These are phyloP conservation scores for Chimonanthus salicifolius DNA, from an alignment of 164 flowering plant genomes.

Conservation along the genomic window DNA sequence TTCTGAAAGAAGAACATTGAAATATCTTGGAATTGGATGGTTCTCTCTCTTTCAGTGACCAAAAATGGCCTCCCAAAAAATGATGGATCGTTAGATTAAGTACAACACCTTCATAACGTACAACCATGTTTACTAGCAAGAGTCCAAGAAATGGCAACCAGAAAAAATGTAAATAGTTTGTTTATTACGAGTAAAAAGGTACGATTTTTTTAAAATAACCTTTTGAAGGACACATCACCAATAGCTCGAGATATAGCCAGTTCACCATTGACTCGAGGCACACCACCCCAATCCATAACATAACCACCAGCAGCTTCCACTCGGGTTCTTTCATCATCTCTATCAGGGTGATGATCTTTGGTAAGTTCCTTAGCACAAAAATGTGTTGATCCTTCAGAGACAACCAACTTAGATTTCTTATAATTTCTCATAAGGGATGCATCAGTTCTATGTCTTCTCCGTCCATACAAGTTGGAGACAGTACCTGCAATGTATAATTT, in stretches of 20 bases:
- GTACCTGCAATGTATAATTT: constrained; percentile 54
- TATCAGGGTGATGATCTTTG: constrained; percentile 89
- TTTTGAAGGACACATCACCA: constrained; percentile 77
- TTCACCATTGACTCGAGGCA: constrained; percentile 84
- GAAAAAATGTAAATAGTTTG: not conserved
- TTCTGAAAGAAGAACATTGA: no score
- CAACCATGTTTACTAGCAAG: not conserved
- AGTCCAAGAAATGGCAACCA: not conserved
- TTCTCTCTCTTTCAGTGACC: no score
- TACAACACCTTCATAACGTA: not conserved
- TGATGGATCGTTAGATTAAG: not conserved
- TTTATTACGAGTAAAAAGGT: not conserved
- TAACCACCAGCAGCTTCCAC: constrained; percentile 93
- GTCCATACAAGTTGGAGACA: constrained; percentile 43
- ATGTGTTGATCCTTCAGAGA: constrained; percentile 35
- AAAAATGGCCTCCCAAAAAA: no score
- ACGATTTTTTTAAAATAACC: constrained; percentile 29
- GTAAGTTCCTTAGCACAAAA: constrained; percentile 75
- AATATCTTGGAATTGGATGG: no score
- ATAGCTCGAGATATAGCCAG: constrained; percentile 90
- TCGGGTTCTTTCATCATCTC: constrained; percentile 82
- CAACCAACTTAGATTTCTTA: constrained; percentile 23
- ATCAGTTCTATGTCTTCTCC: constrained; percentile 43
- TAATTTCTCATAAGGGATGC: constrained; percentile 30
- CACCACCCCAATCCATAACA: constrained; percentile 72